Conservation (phyloP, 495 filamentous ascomycete genomes). For the Daldinia loculata region DNA sequence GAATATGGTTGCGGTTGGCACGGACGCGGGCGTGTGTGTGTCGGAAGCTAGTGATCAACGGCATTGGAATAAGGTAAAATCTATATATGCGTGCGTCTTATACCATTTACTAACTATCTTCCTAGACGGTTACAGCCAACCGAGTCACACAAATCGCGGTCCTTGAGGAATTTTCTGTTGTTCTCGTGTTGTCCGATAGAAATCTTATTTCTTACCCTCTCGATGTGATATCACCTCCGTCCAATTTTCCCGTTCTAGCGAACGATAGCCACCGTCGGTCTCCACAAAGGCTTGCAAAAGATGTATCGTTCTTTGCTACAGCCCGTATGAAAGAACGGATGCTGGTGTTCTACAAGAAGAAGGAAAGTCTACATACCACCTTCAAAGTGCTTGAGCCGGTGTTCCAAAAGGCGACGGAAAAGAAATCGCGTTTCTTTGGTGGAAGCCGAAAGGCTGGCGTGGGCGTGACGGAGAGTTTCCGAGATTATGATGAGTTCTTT, state of each 20-base stretch:
- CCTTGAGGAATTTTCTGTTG: slow-evolving; percentile 92
- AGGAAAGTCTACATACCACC: slow-evolving; percentile 86
- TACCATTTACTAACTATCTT: slow-evolving; percentile 23
- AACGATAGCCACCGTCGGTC: slow-evolving; percentile 75
- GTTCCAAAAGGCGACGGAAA: slow-evolving; percentile 83
- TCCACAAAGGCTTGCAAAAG: slow-evolving; percentile 90
- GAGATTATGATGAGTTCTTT: slow-evolving; percentile 98
- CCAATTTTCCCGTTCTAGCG: slow-evolving; percentile 65
- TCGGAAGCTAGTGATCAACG: slow-evolving; percentile 85
- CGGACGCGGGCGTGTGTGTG: slow-evolving; percentile 91
- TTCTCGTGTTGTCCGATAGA: slow-evolving; percentile 89
- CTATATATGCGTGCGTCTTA: slow-evolving; percentile 10
- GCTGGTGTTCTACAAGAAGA: slow-evolving; percentile 95
- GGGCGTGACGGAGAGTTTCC: slow-evolving; percentile 92
- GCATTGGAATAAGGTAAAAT: slow-evolving; percentile 82
- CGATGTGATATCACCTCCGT: slow-evolving; percentile 82
- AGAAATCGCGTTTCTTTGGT: slow-evolving; percentile 74
- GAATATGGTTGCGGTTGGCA: slow-evolving; percentile 92
- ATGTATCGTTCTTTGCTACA: slow-evolving; percentile 95
- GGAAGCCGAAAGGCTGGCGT: slow-evolving; percentile 55
- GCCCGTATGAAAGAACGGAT: slow-evolving; percentile 96
- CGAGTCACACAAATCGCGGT: slow-evolving; percentile 93
- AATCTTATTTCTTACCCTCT: slow-evolving; percentile 93
- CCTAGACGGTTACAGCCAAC: slow-evolving; percentile 72
- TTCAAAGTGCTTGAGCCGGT: slow-evolving; percentile 98